A percentile compares a stretch with the other conserved stretches of the same genome.
These are phyloP conservation scores for Porphyrellus cyaneotinctus DNA, from an alignment of 768 basidiomycete genomes.

Conservation along the genomic window DNA sequence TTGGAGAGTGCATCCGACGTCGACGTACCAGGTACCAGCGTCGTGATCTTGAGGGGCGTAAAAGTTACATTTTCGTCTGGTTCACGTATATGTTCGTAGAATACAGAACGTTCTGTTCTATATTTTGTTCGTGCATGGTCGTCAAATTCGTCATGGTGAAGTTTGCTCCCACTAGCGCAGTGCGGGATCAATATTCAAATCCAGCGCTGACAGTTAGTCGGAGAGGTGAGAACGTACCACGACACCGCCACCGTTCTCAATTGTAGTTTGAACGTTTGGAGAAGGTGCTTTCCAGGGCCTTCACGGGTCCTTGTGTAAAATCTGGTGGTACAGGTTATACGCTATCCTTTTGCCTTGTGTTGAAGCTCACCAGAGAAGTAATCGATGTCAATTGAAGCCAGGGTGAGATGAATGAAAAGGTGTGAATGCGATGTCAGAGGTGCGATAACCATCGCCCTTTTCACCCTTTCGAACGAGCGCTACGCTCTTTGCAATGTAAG, in stretches of 20 bases:
- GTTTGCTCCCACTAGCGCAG: constrained; percentile 64
- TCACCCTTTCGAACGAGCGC: too few relatives aligned
- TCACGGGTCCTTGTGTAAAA: too few relatives aligned
- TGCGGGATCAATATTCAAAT: too few relatives aligned
- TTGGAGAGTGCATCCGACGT: background rate
- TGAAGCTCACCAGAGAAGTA: too few relatives aligned
- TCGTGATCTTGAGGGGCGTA: constrained; percentile 52
- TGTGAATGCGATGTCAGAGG: too few relatives aligned
- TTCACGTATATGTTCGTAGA: constrained; percentile 64
- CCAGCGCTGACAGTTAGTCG: too few relatives aligned
- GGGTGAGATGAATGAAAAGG: too few relatives aligned
- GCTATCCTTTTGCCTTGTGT: too few relatives aligned
- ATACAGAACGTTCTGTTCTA: constrained; percentile 82
- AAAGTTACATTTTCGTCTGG: constrained; percentile 65
- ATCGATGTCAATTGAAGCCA: too few relatives aligned
- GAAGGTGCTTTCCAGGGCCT: constrained; percentile 65
- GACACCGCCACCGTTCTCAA: constrained; percentile 58
- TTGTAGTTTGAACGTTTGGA: constrained; percentile 51
- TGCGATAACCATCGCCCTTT: too few relatives aligned
- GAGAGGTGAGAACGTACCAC: constrained; percentile 43
- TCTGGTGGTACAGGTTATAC: too few relatives aligned
- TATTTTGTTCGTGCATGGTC: constrained; percentile 47
- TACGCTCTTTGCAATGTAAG: too few relatives aligned
- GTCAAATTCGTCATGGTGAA: constrained; percentile 58
- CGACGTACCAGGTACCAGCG: constrained; percentile 55